Evolutionary conservation across 441 rosid species (phyloP).

Genomic region (Capsella rubella): DNA sequence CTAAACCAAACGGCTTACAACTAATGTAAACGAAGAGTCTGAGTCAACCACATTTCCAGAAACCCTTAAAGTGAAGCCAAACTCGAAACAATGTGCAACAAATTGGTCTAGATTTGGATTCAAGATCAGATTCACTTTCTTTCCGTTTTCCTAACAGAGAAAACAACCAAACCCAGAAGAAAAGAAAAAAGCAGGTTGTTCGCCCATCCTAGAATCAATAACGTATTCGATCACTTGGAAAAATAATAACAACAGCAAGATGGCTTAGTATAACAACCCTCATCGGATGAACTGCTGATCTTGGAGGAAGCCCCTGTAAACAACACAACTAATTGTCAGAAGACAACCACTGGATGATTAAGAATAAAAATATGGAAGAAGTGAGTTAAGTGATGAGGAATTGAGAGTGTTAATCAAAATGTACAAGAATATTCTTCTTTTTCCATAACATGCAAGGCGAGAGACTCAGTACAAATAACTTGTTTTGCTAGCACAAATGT

Average conservation of each 20-base stretch:
- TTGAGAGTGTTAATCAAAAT: slow-evolving; percentile 21
- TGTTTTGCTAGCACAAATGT: not conserved
- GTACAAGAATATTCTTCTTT: slow-evolving; percentile 24
- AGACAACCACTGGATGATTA: slow-evolving; percentile 19
- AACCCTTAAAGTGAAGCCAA: slow-evolving; percentile 24
- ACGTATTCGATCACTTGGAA: slow-evolving; percentile 21
- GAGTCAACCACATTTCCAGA: slow-evolving; percentile 9
- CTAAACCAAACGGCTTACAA: slow-evolving; percentile 9
- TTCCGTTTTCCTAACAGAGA: slow-evolving; percentile 18
- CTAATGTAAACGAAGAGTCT: slow-evolving; percentile 2
- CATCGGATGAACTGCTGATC: slow-evolving; percentile 99
- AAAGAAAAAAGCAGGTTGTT: slow-evolving; percentile 12
- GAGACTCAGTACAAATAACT: slow-evolving; percentile 15
- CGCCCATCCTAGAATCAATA: slow-evolving; percentile 23
- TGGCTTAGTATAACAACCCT: slow-evolving; percentile 76
- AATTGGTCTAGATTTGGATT: slow-evolving; percentile 4
- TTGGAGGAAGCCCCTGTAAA: slow-evolving; percentile 94
- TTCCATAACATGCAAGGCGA: slow-evolving; percentile 18
- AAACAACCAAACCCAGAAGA: not conserved
- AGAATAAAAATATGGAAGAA: slow-evolving; percentile 18
- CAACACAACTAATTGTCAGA: slow-evolving; percentile 30
- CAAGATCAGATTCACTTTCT: slow-evolving; percentile 27
- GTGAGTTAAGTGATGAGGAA: not conserved
- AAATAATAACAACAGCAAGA: slow-evolving; percentile 36
- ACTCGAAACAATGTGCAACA: slow-evolving; percentile 1